phyloP scores from a whole-genome alignment of 768 basidiomycete species.

The Russula griseocarnosa region DNA sequence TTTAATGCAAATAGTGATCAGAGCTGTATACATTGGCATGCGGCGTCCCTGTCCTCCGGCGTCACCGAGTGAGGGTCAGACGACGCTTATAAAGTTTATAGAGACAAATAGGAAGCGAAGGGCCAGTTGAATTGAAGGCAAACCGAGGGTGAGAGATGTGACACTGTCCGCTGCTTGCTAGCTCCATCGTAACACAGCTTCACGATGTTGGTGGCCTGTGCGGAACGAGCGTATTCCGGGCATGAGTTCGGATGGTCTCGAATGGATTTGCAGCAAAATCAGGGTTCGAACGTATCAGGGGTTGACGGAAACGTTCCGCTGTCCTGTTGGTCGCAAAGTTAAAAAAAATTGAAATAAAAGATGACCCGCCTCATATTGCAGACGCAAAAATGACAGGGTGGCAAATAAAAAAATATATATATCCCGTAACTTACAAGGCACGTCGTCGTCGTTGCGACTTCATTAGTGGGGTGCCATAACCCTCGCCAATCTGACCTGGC shows the following conservation, averaged over 20 bases:
- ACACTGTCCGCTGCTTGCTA: background rate
- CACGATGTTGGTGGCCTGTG: conserved; percentile 34
- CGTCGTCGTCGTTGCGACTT: conserved; percentile 64
- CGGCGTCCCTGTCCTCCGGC: too few species aligned
- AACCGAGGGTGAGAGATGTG: background rate
- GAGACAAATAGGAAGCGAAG: background rate
- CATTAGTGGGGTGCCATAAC: conserved; percentile 54
- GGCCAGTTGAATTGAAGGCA: background rate
- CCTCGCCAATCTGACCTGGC: conserved; percentile 61
- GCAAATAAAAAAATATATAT: background rate
- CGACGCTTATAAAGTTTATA: background rate
- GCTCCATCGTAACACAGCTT: background rate
- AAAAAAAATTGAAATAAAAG: conserved; percentile 8
- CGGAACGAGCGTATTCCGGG: conserved; percentile 69
- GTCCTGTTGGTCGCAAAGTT: conserved; percentile 43
- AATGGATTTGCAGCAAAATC: conserved; percentile 69
- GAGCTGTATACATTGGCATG: conserved; percentile 5
- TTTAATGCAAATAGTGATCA: conserved; percentile 9
- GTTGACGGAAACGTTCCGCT: conserved; percentile 63
- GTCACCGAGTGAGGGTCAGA: background rate
- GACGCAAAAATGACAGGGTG: background rate
- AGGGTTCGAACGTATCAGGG: conserved; percentile 61
- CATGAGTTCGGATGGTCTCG: conserved; percentile 73
- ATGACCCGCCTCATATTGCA: conserved; percentile 5
- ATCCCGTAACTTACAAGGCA: conserved; percentile 51